phyloP scores from a whole-genome alignment of 768 basidiomycete species.

The Leccinum arenicola region DNA sequence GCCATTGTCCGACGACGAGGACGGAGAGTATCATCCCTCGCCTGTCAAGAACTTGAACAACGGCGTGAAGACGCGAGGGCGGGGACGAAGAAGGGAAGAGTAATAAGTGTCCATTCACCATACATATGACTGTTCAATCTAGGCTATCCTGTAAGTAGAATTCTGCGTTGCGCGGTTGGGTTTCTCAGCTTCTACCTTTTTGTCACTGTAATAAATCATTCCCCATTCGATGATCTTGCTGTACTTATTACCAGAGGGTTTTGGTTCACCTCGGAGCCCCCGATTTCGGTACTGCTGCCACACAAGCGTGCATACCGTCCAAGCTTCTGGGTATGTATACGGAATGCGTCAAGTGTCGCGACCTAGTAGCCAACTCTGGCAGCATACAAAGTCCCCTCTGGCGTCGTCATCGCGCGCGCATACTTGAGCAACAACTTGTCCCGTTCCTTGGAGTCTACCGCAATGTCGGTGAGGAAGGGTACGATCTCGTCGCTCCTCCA shows the following conservation, averaged over 20 bases:
- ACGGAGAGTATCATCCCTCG: conserved; percentile 47
- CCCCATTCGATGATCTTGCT: background rate
- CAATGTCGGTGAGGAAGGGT: conserved; percentile 80
- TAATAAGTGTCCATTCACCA: background rate
- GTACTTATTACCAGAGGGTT: background rate
- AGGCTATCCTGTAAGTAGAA: background rate
- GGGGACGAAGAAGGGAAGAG: conserved; percentile 24
- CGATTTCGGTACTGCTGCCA: background rate
- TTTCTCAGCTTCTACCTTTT: background rate
- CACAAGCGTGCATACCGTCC: background rate
- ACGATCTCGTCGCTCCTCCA: conserved; percentile 81
- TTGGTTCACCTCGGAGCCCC: background rate
- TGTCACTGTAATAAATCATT: background rate
- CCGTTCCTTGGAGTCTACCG: conserved; percentile 79
- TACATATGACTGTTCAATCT: background rate
- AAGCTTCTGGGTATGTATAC: too few species aligned
- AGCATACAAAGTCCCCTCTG: conserved; percentile 71
- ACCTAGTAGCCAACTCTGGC: conserved; percentile 55
- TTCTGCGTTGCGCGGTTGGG: background rate
- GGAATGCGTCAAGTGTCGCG: background rate
- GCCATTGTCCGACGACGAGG: conserved; percentile 36
- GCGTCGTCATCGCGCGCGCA: conserved; percentile 72
- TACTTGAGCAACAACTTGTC: conserved; percentile 88
- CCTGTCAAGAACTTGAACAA: conserved; percentile 41
- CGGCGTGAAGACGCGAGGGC: conserved; percentile 40